Evolutionary conservation across 331 rosid species (phyloP).

Genomic region (Spiraea crenata): DNA sequence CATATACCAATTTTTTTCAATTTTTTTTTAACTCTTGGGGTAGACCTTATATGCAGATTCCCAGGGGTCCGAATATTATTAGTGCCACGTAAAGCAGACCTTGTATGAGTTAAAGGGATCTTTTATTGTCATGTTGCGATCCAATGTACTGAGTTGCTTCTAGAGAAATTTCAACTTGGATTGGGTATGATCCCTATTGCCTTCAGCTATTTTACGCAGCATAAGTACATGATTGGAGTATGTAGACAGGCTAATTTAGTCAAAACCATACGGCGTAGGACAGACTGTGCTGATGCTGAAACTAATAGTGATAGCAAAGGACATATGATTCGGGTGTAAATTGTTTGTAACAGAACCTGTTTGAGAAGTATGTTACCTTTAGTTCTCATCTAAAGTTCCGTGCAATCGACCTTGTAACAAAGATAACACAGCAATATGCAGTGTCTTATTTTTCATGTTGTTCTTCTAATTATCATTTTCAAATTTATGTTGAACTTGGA

Average conservation of each 20-base stretch:
- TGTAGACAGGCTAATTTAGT: neutral
- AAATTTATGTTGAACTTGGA: constrained; percentile 19
- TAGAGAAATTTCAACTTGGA: neutral
- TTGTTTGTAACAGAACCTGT: too few species aligned
- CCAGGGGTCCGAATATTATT: too few species aligned
- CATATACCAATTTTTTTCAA: too few species aligned
- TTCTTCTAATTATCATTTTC: constrained; percentile 9
- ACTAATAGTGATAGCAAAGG: neutral
- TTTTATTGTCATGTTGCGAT: neutral
- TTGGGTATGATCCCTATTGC: neutral
- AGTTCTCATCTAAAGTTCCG: neutral
- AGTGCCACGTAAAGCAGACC: too few species aligned
- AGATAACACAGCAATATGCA: too few species aligned
- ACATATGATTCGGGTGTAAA: neutral
- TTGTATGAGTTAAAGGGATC: neutral
- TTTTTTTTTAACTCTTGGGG: too few species aligned
- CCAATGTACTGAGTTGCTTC: neutral
- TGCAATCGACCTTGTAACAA: too few species aligned
- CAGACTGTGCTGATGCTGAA: constrained; percentile 1
- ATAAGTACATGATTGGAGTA: neutral
- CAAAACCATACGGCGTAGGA: neutral
- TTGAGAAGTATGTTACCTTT: neutral
- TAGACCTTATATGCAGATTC: too few species aligned
- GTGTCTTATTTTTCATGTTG: neutral
- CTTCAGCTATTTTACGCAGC: neutral